phyloP scores from a whole-genome alignment of 2,329 filamentous ascomycete species.

The Trichophyton rubrum region DNA sequence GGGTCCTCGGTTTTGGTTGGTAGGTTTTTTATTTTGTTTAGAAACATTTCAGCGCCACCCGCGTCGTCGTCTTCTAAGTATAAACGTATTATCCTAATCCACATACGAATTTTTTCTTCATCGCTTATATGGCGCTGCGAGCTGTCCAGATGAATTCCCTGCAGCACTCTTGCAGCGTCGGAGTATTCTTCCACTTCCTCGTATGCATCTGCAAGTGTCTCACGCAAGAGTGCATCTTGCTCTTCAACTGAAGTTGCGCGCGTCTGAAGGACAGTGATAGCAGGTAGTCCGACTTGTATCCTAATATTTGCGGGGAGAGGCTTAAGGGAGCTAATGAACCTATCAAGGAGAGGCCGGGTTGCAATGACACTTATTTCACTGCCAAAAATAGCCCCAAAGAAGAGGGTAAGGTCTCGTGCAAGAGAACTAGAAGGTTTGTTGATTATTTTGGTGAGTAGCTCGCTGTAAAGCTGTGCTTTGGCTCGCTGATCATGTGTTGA shows the following conservation, averaged over 20 bases:
- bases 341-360: constrained; percentile 55
- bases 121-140: constrained; percentile 75
- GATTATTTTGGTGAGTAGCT: constrained; percentile 46
- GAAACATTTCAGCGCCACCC: constrained; percentile 67
- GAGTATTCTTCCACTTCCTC: constrained; percentile 71
- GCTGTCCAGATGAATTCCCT: constrained; percentile 76
- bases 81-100: constrained; percentile 88
- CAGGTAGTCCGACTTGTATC: constrained; percentile 62
- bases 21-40: constrained; percentile 92
- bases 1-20: constrained; percentile 56
- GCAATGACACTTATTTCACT: constrained; percentile 64
- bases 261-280: constrained; percentile 55
- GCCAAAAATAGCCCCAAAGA: constrained; percentile 56
- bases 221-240: constrained; percentile 62
- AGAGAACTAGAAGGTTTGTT: constrained; percentile 34
- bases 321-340: constrained; percentile 53
- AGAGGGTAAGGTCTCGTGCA: constrained; percentile 52
- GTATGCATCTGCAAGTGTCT: constrained; percentile 70
- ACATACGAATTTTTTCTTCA: constrained; percentile 69
- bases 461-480: constrained; percentile 45
- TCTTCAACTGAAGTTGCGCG: constrained; percentile 68
- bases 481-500: constrained; percentile 35
- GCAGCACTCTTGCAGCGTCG: constrained; percentile 62
- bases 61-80: constrained; percentile 91
- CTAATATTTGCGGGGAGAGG: constrained; percentile 46